Percentiles rank a stretch among this genome's conserved stretches.
Evolutionary conservation across 2,329 filamentous ascomycete genomes (phyloP).

Genomic region (Zasmidium angulare): DNA sequence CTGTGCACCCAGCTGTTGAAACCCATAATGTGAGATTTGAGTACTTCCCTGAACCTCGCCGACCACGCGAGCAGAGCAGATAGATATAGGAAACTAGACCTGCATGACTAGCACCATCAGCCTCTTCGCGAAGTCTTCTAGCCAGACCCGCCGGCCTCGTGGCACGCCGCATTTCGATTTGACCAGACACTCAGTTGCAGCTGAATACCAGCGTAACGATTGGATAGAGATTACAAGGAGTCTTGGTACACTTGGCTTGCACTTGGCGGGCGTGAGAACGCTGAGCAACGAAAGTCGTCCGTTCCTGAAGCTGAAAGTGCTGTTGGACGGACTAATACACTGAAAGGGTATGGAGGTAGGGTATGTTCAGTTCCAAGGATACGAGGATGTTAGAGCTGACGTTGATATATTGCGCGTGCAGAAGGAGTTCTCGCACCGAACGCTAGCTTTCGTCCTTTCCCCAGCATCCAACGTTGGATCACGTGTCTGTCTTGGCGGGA

Average conservation of each 20-base stretch:
- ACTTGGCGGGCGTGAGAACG: neutral
- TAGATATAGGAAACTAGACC: neutral
- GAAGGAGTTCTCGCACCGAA: neutral
- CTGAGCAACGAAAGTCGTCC: too few species aligned
- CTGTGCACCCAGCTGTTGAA: slow-evolving; percentile 26
- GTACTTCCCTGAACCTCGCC: neutral
- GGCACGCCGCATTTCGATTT: neutral
- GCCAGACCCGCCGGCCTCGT: neutral
- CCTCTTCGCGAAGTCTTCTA: neutral
- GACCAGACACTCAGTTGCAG: neutral
- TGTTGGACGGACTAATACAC: too few species aligned
- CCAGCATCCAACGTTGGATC: neutral
- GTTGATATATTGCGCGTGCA: neutral
- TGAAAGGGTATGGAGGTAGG: too few species aligned
- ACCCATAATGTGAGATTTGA: slow-evolving; percentile 3
- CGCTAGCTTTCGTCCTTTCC: neutral
- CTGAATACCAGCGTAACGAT: neutral
- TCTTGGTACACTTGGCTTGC: neutral
- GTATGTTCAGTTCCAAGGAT: neutral
- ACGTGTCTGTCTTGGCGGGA: neutral
- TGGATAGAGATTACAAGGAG: neutral
- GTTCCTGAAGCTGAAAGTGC: too few species aligned
- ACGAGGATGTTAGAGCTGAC: neutral
- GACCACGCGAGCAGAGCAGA: neutral
- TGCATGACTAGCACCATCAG: neutral